These are phyloP conservation scores for Lagenaria siceraria DNA, from an alignment of 306 rosid genomes.

Conservation along the genomic window DNA sequence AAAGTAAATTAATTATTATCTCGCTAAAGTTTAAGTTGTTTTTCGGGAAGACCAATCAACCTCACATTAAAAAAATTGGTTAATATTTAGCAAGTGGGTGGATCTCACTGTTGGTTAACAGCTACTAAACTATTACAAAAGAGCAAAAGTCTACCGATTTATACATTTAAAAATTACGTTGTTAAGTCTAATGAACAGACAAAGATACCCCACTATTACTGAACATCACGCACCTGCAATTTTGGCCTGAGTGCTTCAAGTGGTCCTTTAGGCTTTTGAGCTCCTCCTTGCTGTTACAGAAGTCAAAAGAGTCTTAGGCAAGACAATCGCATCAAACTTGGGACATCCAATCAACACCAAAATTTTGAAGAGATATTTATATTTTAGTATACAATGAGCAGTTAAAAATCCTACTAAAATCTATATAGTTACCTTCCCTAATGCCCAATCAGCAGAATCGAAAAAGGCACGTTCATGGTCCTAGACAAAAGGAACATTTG, in stretches of 20 bases:
- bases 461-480: constrained; percentile 97
- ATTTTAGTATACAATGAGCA: neutral
- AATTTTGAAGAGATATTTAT: neutral
- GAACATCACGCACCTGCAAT: constrained; percentile 57
- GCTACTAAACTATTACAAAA: neutral
- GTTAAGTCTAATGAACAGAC: neutral
- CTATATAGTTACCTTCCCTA: constrained; percentile 62
- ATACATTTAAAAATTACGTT: neutral
- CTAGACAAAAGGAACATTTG: constrained; percentile 27
- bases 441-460: constrained; percentile 99
- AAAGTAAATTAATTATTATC: neutral
- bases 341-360: constrained; percentile 5
- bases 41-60: neutral
- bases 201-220: neutral
- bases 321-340: constrained; percentile 15
- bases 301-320: constrained; percentile 14
- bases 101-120: neutral
- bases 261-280: constrained; percentile 92
- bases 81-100: neutral
- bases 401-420: neutral
- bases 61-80: neutral
- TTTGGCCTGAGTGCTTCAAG: constrained; percentile 97
- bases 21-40: neutral
- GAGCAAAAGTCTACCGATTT: neutral
- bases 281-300: constrained; percentile 62